A percentile compares a stretch with the other conserved stretches of the same genome.
Evolutionary conservation across 2,329 filamentous ascomycete genomes (phyloP).

Genomic region (Hypoxylon sp.): DNA sequence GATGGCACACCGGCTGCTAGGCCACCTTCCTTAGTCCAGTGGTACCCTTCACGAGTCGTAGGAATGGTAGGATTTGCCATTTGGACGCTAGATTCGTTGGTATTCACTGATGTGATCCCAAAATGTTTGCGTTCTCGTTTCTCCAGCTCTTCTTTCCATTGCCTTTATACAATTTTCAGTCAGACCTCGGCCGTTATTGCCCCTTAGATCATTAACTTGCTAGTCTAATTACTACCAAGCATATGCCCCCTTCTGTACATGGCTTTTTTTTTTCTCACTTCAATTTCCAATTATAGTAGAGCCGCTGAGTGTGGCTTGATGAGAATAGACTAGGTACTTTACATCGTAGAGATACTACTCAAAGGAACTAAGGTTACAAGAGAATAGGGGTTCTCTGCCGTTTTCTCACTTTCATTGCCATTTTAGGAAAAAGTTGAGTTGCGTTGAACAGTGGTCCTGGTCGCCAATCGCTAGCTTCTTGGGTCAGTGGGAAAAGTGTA

Average conservation of each 20-base stretch:
- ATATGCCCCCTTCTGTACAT: not conserved
- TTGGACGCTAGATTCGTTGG: not conserved
- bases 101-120: not conserved
- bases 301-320: not conserved
- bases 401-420: conserved; percentile 29
- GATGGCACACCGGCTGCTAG: conserved; percentile 34
- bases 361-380: not conserved
- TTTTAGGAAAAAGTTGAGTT: conserved; percentile 18
- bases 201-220: not conserved
- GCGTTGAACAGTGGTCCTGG: not conserved
- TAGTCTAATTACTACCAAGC: not conserved
- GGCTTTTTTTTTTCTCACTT: conserved; percentile 14
- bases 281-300: conserved; percentile 5
- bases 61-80: conserved; percentile 12
- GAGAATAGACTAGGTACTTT: not conserved
- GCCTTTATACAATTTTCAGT: conserved; percentile 4
- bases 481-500: not conserved
- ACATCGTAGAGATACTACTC: conserved; percentile 1
- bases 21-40: conserved; percentile 39
- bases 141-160: not conserved
- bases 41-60: conserved; percentile 37
- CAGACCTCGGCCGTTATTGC: not conserved
- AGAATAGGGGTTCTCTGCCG: not conserved
- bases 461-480: not conserved
- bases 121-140: not conserved